Base-by-base conservation (phyloP, 495 filamentous ascomycete genomes). In the Cladorrhinum samala region DNA sequence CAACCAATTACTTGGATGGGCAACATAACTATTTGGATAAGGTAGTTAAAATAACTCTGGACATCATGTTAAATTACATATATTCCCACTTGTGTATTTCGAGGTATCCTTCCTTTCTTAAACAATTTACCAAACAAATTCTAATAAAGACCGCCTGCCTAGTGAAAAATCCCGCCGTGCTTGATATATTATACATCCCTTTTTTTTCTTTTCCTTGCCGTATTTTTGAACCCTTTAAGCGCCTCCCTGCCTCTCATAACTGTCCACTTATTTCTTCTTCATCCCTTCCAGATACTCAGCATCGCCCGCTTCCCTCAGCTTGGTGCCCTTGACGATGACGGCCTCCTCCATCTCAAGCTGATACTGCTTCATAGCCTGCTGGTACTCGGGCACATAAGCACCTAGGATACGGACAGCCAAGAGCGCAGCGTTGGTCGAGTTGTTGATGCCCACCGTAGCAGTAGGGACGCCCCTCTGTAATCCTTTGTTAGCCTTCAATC, bases 401-500 rank as follows among this genome's bases (percentile, higher is more conserved):
- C 90, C 91, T 3, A 98, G 66, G 21, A 96, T 94, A 39, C 92
- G 76, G 21, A 85, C 80, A n/a, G 93, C 93, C 20, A 95, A 70
- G 49, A 96, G 78, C 27, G 89, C 94, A 2, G 91, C 94, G 70
- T 96, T 97, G 47, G 87, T 87, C 51, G 83, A 86, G 72, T 98
- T 96, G 69, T 95, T 91, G 69, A 96, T 94, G 11, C 86, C 89
- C 11, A 97, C 88, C 2, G 89, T 92, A 18, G 89, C 89, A 48
- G 90, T 87, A 30, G 91, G 91, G 46, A 91, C 84, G 18, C 87
- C 87, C 73, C 72, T 71, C 68, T 76, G 50, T 43, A n/a, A 17
- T 19, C 19, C 20, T 8, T 37, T 21, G n/a, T 27, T n/a, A 48
- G 27, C 8, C 17, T 4, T 27, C 17, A 19, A 25, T 24, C 9